Evolutionary conservation across 257 asterid genomes (phyloP).

Genomic region (Solanum medicagineum): DNA sequence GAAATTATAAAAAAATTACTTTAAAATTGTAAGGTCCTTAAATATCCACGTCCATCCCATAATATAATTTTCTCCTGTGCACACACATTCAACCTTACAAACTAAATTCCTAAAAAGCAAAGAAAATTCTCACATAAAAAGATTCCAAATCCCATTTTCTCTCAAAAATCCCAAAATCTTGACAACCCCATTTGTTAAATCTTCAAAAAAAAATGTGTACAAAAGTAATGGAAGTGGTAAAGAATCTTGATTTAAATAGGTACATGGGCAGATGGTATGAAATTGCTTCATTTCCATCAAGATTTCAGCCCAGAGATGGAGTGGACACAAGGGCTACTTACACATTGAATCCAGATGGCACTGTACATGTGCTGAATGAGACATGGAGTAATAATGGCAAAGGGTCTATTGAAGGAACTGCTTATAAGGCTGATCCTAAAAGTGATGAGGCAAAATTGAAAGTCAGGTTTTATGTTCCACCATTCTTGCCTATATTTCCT

Average conservation of each 20-base stretch:
- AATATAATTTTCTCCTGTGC: neutral
- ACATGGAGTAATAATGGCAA: slow-evolving; percentile 66
- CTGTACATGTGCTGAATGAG: slow-evolving; percentile 64
- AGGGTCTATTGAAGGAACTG: slow-evolving; percentile 52
- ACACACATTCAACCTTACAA: neutral
- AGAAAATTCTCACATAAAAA: neutral
- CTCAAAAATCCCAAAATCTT: neutral
- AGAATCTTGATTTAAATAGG: slow-evolving; percentile 35
- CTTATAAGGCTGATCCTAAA: slow-evolving; percentile 52
- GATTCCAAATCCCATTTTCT: neutral
- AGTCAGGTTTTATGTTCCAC: slow-evolving; percentile 28
- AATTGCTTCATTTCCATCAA: slow-evolving; percentile 70
- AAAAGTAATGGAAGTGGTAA: slow-evolving; percentile 59
- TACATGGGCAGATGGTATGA: slow-evolving; percentile 98
- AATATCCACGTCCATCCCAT: neutral
- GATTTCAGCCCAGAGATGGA: slow-evolving; percentile 59
- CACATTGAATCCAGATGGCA: slow-evolving; percentile 52
- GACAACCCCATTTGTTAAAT: neutral
- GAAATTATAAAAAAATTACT: too few species aligned
- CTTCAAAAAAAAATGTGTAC: slow-evolving; percentile 20
- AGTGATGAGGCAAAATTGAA: slow-evolving; percentile 33
- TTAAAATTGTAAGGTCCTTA: neutral
- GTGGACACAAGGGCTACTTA: slow-evolving; percentile 75
- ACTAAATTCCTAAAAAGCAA: neutral
- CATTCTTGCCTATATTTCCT: slow-evolving; percentile 26